Evolutionary conservation across 305 asterid species (phyloP).

Genomic region (Withania somnifera): DNA sequence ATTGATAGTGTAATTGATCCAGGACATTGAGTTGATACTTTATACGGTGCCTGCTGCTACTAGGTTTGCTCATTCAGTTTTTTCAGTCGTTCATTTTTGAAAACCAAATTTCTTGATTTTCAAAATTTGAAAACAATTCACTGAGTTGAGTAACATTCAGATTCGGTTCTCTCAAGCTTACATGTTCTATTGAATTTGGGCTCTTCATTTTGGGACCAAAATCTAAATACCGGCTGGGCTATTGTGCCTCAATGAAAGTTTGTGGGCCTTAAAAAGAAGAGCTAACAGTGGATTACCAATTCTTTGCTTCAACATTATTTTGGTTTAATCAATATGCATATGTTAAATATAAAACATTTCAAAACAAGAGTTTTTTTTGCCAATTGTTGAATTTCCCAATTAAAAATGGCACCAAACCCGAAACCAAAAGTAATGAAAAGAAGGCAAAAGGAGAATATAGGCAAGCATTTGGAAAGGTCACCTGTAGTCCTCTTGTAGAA

Average conservation of each 20-base stretch:
- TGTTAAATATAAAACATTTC: background rate
- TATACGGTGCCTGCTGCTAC: background rate
- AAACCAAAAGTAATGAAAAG: background rate
- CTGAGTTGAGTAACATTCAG: background rate
- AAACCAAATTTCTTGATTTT: background rate
- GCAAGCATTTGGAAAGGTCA: slow-evolving; percentile 9
- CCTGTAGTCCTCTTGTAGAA: slow-evolving; percentile 59
- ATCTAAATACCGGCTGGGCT: background rate
- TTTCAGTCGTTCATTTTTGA: too few relatives aligned
- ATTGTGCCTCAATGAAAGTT: background rate
- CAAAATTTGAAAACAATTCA: background rate
- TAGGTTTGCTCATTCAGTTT: too few relatives aligned
- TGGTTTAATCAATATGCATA: background rate
- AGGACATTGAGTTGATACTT: background rate
- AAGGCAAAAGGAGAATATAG: background rate
- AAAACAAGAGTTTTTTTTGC: too few relatives aligned
- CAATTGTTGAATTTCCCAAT: too few relatives aligned
- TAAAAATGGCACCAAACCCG: too few relatives aligned
- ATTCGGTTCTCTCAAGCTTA: background rate
- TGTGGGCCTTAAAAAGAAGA: background rate
- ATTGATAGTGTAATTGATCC: background rate
- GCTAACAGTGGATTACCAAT: background rate
- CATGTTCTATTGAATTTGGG: background rate
- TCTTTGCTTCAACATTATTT: background rate
- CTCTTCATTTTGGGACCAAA: background rate